Percentiles rank a stretch among this genome's conserved stretches.
Conservation (phyloP, 495 filamentous ascomycete genomes). For the Hypoxylon fuscum region DNA sequence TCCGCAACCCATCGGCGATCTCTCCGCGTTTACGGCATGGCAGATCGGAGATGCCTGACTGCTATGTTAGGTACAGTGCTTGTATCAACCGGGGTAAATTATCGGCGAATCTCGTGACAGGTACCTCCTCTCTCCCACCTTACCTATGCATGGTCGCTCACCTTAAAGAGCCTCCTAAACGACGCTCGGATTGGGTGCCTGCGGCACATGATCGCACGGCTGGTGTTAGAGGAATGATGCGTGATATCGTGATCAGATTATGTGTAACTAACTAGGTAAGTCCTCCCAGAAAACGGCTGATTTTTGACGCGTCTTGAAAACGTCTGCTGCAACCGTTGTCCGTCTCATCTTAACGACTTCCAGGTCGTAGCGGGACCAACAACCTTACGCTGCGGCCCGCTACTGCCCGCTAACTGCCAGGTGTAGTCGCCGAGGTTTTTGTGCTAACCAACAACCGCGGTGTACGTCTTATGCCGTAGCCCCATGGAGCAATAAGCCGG, state of each 20-base stretch:
- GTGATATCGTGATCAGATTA: conserved; percentile 15
- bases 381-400: conserved; percentile 1
- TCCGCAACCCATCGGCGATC: conserved; percentile 37
- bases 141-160: conserved; percentile 29
- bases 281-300: conserved; percentile 3
- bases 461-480: conserved; percentile 1
- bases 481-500: background rate
- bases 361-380: conserved; percentile 9
- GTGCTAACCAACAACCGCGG: conserved; percentile 2
- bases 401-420: too few species aligned
- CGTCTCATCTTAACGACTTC: conserved; percentile 8
- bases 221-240: conserved; percentile 10
- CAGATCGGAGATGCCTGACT: conserved; percentile 35
- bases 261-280: conserved; percentile 11
- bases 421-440: background rate
- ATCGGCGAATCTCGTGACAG: conserved; percentile 32
- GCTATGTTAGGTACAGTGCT: conserved; percentile 10
- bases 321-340: background rate
- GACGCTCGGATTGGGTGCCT: conserved; percentile 19
- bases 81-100: conserved; percentile 32
- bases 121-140: conserved; percentile 11
- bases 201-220: conserved; percentile 15
- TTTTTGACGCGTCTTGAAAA: conserved; percentile 14
- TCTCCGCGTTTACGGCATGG: conserved; percentile 26
- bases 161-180: conserved; percentile 41